These are phyloP conservation scores for Pseudofabraea citricarpa DNA, from an alignment of 2,329 filamentous ascomycete genomes.

Conservation along the genomic window DNA sequence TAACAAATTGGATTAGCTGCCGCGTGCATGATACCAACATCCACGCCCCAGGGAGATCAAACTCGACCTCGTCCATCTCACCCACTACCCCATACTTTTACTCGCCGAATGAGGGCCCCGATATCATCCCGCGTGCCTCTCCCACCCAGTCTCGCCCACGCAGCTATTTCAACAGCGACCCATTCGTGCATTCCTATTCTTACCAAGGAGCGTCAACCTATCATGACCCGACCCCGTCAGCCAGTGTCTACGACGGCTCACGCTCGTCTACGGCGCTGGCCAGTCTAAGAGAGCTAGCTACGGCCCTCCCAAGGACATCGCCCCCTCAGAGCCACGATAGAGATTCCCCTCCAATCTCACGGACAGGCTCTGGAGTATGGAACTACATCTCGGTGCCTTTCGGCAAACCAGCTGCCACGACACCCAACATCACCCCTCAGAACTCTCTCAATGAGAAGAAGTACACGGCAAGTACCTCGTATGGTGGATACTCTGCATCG, in stretches of 20 bases:
- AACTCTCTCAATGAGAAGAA: slow-evolving; percentile 17
- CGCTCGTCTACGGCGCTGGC: slow-evolving; percentile 21
- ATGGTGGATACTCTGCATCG: slow-evolving; percentile 7
- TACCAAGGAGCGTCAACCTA: slow-evolving; percentile 31
- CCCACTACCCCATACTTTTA: slow-evolving; percentile 32
- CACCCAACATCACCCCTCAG: slow-evolving; percentile 18
- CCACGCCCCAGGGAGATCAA: too few relatives aligned
- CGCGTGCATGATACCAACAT: too few relatives aligned
- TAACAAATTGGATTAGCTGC: slow-evolving; percentile 14
- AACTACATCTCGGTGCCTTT: slow-evolving; percentile 25
- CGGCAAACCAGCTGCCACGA: slow-evolving; percentile 15
- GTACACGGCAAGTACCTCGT: slow-evolving; percentile 1
- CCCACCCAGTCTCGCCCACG: slow-evolving; percentile 55
- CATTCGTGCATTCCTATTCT: slow-evolving; percentile 33
- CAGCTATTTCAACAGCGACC: slow-evolving; percentile 47
- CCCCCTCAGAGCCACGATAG: slow-evolving; percentile 4
- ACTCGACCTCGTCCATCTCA: slow-evolving; percentile 16
- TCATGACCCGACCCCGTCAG: slow-evolving; percentile 3
- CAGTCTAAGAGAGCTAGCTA: slow-evolving; percentile 22
- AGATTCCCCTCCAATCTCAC: slow-evolving; percentile 11
- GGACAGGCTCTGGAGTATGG: slow-evolving; percentile 21
- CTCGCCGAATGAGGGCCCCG: slow-evolving; percentile 45
- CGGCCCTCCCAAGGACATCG: slow-evolving; percentile 18
- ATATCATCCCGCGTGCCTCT: slow-evolving; percentile 60
- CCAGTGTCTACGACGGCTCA: slow-evolving; percentile 1